A percentile compares a stretch with the other conserved stretches of the same genome.
phyloP scores from a whole-genome alignment of 441 rosid species.

The Cnidoscolus chayamansa region DNA sequence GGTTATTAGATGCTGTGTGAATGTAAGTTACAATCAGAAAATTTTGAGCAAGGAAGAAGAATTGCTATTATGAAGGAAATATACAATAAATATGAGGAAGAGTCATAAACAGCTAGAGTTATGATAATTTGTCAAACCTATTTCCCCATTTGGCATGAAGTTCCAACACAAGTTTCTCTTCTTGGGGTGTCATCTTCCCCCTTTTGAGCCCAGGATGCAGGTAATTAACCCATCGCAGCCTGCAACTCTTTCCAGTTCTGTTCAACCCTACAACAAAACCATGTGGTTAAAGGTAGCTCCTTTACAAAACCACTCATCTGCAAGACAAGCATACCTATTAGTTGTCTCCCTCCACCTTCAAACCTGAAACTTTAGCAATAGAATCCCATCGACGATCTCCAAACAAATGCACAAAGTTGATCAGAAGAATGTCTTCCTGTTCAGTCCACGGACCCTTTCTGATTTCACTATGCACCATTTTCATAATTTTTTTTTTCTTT shows the following conservation, averaged over 20 bases:
- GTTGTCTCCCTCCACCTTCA: constrained; percentile 99
- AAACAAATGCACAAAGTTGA: constrained; percentile 78
- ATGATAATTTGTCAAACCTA: constrained; percentile 48
- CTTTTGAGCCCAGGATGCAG: constrained; percentile 93
- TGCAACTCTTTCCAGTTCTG: constrained; percentile 98
- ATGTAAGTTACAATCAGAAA: not conserved
- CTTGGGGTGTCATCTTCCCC: constrained; percentile 89
- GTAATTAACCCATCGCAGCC: constrained; percentile 98
- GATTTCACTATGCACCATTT: constrained; percentile 59
- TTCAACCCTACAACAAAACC: constrained; percentile 93
- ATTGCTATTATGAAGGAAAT: not conserved
- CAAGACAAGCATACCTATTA: constrained; percentile 62
- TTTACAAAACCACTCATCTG: constrained; percentile 45
- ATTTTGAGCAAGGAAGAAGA: not conserved
- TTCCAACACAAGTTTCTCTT: constrained; percentile 83
- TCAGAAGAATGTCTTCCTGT: constrained; percentile 77
- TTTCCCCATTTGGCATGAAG: constrained; percentile 95
- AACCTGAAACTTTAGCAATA: constrained; percentile 99
- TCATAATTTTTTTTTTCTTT: constrained; percentile 27
- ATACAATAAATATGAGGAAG: not conserved
- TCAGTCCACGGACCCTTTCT: constrained; percentile 99
- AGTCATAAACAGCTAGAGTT: not conserved
- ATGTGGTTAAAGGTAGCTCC: constrained; percentile 55
- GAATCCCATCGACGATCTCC: constrained; percentile 99
- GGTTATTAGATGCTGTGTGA: not conserved